Evolutionary conservation across 441 rosid species (phyloP), one percentile per base, ranked within the genome.

Genomic region (Dalechampia spathulata): DNA sequence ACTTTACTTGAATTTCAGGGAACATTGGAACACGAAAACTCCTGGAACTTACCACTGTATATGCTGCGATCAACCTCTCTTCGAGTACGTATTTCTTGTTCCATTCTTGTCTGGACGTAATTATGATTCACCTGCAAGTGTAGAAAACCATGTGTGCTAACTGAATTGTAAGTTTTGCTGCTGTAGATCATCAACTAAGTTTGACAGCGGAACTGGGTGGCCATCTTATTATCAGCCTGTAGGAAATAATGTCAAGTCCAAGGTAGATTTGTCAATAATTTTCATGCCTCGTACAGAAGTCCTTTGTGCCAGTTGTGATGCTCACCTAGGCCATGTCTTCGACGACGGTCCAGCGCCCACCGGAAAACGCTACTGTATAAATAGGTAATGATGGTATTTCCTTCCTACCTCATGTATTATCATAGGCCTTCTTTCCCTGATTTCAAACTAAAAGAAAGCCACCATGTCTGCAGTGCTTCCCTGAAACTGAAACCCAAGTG

Each of bases 121-220:
- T n/a, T n/a, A n/a, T n/a, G n/a, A n/a, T n/a, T n/a, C n/a, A n/a
- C n/a, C n/a, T n/a, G n/a, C n/a, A n/a, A n/a, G n/a, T n/a, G n/a
- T n/a, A n/a, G n/a, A n/a, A n/a, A n/a, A n/a, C n/a, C n/a, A n/a
- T n/a, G n/a, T n/a, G n/a, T n/a, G n/a, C n/a, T n/a, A 19, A 7
- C 52, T 61, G 47, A 68, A 52, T 38, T 4, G 26, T n/a, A 2
- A 27, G 22, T 22, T 52, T 43, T 68, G 7, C 52, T 72, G 3
- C 52, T 62, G 11, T 72, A 87, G 98, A 43, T 90, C 98, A 47
- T 72, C 84, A 2, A 83, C 95, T 22, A 90, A 90, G 75, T 90
- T 85, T 50, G 92, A 90, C 17, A 90, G 98, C 19, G 98, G 98
- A 72, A 90, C 95, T 7, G 96, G 96, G 5, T 90, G 98, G 98